These are phyloP conservation scores for Diaporthe citri DNA, from an alignment of 2,329 filamentous ascomycete genomes.

Conservation along the genomic window DNA sequence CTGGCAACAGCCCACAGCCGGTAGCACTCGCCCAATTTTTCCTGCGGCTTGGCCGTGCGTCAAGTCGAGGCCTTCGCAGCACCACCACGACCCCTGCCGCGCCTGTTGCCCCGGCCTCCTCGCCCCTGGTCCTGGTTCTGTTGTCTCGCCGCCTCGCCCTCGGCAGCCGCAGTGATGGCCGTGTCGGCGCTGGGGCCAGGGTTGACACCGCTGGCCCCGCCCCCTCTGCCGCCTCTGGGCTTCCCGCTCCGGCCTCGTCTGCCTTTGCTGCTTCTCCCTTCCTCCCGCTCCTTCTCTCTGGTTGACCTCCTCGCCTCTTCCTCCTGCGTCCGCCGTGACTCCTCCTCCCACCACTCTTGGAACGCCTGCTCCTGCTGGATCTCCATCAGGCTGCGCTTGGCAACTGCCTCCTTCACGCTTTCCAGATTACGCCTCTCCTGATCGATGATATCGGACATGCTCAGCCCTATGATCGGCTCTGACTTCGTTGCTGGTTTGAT, in stretches of 20 bases:
- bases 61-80: slow-evolving; percentile 14
- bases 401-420: slow-evolving; percentile 82
- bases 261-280: slow-evolving; percentile 39
- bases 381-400: slow-evolving; percentile 90
- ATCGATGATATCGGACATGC: slow-evolving; percentile 88
- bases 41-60: background rate
- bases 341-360: slow-evolving; percentile 95
- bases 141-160: slow-evolving; percentile 23
- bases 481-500: slow-evolving; percentile 69
- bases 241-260: slow-evolving; percentile 39
- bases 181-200: background rate
- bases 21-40: background rate
- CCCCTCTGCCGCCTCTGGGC: slow-evolving; percentile 34
- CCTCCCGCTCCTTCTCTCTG: slow-evolving; percentile 58
- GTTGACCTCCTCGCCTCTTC: slow-evolving; percentile 63
- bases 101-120: slow-evolving; percentile 29
- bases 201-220: slow-evolving; percentile 33
- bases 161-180: background rate
- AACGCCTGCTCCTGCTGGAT: slow-evolving; percentile 98
- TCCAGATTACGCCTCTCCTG: slow-evolving; percentile 90
- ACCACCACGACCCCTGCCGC: slow-evolving; percentile 35
- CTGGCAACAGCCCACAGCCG: background rate
- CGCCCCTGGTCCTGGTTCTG: slow-evolving; percentile 27
- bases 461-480: slow-evolving; percentile 76
- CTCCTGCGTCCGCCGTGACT: slow-evolving; percentile 79